Evolutionary conservation across 2,329 filamentous ascomycete genomes (phyloP), one percentile per base, ranked within the genome.

Genomic region (Fusarium sublunatum): DNA sequence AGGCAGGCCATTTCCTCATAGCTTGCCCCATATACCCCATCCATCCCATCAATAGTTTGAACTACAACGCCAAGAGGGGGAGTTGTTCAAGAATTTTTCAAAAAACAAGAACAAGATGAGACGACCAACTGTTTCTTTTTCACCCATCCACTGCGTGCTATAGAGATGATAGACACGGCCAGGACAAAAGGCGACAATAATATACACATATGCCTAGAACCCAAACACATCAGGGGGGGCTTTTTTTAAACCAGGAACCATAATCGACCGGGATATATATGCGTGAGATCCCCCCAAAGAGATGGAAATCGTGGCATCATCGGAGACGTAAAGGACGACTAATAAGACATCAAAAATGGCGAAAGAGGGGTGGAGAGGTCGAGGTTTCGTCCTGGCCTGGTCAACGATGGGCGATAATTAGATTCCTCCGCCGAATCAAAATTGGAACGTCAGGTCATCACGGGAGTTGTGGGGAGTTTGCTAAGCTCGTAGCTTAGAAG

Each of bases 401-500:
- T 65, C 63, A 66, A 65, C 55, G 57, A 63, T 54, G 61, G 59
- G 61, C 52, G 64, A 67, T 69, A 68, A 71, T 71, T 72, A 72
- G 57, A 67, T 67, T 61, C 71, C 58, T 55, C 67, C 67, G 62
- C 67, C 61, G 61, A 40, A 36, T 61, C 53, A 53, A 57, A 53
- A 61, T 61, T 58, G 53, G 57, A 65, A 62, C 65, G 56, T 48
- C 39, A 51, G 53, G 56, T 60, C 51, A 44, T 64, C 53, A 48
- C 39, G 63, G 59, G 47, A 48, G 64, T 68, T 64, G 55, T 48
- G 53, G 50, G 52, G 50, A 50, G 54, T 44, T 54, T 8, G 44
- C 25, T 57, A 29, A 50, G 42, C 45, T 58, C 44, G 28, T 41
- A 38, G 61, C 58, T 83, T 89, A 90, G 76, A 90, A 90, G 68